Conservation (phyloP, 1,139 yeast species). For the Diutina catenulata region DNA sequence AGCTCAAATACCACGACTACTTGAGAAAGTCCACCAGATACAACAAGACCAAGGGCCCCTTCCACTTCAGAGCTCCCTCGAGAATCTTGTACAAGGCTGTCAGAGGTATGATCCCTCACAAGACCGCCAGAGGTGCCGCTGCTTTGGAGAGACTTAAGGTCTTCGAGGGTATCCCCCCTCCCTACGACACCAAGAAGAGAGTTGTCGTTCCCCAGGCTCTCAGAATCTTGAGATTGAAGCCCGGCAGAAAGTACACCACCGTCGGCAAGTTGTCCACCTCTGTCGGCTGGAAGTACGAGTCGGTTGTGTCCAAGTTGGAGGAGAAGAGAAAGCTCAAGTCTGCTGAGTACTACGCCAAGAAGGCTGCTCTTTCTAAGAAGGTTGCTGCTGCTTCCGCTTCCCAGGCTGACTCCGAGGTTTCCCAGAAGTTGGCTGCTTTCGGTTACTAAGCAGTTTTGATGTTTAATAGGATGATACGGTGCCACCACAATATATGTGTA, state of each 20-base stretch:
- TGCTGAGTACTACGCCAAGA: constrained; percentile 98
- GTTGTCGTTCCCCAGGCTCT: constrained; percentile 99
- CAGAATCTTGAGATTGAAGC: constrained; percentile 98
- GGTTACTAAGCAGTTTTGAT: constrained; percentile 58
- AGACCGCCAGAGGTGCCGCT: constrained; percentile 99
- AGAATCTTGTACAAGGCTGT: constrained; percentile 99
- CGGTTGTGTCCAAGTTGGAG: constrained; percentile 94
- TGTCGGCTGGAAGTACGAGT: constrained; percentile 99
- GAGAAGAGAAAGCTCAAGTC: constrained; percentile 99
- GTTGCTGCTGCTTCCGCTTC: constrained; percentile 74
- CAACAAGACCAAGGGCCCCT: constrained; percentile 99
- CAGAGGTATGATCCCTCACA: constrained; percentile 99
- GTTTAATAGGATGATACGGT: constrained; percentile 4
- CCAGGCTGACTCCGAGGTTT: constrained; percentile 63
- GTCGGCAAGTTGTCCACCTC: constrained; percentile 93
- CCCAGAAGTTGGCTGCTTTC: constrained; percentile 65
- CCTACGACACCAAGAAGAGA: constrained; percentile 99
- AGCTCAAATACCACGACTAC: constrained; percentile 99
- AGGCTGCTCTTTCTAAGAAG: constrained; percentile 93
- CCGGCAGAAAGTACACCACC: constrained; percentile 99
- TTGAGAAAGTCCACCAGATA: constrained; percentile 98
- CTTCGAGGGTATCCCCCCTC: constrained; percentile 99
- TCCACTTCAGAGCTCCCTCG: constrained; percentile 99
- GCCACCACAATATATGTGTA: constrained; percentile 5
- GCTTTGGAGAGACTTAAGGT: constrained; percentile 99